These are phyloP conservation scores for Plasmodium ovale DNA, from an alignment of 169 alveolate genomes.

Conservation along the genomic window DNA sequence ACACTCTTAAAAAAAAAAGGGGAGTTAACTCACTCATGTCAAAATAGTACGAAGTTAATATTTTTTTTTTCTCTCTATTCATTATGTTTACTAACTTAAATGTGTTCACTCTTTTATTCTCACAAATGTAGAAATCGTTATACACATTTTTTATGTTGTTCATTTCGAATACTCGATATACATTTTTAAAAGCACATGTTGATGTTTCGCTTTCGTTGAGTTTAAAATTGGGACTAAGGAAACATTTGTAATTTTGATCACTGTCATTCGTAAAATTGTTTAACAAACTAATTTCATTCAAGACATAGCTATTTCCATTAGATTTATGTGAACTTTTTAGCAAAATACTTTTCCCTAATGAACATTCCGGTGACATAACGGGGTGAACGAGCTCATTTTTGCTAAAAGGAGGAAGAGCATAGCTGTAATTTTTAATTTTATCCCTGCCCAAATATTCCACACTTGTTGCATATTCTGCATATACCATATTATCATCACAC, in stretches of 20 bases:
- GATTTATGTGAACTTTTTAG: neutral
- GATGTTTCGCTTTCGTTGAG: neutral
- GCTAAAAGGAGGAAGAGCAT: no score
- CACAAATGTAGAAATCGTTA: constrained; percentile 74
- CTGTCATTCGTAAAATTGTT: neutral
- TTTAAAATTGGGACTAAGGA: neutral
- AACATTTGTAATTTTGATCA: neutral
- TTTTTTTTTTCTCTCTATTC: constrained; percentile 49
- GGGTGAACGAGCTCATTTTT: no score
- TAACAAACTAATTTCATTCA: neutral
- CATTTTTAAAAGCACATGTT: constrained; percentile 43
- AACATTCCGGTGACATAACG: no score
- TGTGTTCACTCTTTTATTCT: constrained; percentile 59
- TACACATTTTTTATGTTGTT: constrained; percentile 48
- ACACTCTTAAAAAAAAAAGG: constrained; percentile 48
- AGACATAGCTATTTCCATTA: neutral
- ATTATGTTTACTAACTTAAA: constrained; percentile 66
- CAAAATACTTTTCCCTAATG: neutral
- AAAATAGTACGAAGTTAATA: constrained; percentile 59
- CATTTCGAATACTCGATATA: constrained; percentile 45
- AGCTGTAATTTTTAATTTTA: neutral
- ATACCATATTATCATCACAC: neutral
- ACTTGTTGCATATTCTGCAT: neutral
- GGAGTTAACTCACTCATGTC: constrained; percentile 45
- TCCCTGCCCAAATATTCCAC: neutral